These are phyloP conservation scores for Euryodendron excelsum DNA, from an alignment of 148 eudicot genomes.

Conservation along the genomic window DNA sequence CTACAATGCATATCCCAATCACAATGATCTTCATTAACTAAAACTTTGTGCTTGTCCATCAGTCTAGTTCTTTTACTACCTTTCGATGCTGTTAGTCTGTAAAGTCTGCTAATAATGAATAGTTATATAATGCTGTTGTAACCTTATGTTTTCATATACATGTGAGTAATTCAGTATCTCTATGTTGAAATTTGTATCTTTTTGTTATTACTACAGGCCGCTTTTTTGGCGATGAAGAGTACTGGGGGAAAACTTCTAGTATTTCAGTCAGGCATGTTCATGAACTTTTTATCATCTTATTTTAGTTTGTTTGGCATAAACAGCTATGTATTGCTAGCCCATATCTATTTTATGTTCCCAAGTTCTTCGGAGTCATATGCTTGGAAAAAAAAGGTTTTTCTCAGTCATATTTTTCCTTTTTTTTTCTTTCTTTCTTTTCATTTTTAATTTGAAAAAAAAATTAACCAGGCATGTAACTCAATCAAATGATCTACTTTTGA, in stretches of 20 bases:
- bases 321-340: background rate
- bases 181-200: background rate
- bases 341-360: background rate
- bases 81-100: too few relatives aligned
- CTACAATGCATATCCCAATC: too few relatives aligned
- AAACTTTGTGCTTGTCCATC: too few relatives aligned
- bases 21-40: too few relatives aligned
- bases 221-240: conserved; percentile 91
- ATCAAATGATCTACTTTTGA: background rate
- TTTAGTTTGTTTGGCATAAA: background rate
- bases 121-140: too few relatives aligned
- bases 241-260: conserved; percentile 95
- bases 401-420: background rate
- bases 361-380: background rate
- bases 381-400: too few relatives aligned
- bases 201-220: conserved; percentile 58
- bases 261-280: conserved; percentile 77
- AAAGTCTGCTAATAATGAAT: too few relatives aligned
- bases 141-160: too few relatives aligned
- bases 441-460: background rate
- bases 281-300: background rate
- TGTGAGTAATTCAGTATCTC: background rate
- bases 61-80: too few relatives aligned
- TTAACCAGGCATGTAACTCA: background rate
- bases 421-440: background rate